Base-by-base conservation (phyloP, 78 protist genomes). In the Dictyostelium capitatum region DNA sequence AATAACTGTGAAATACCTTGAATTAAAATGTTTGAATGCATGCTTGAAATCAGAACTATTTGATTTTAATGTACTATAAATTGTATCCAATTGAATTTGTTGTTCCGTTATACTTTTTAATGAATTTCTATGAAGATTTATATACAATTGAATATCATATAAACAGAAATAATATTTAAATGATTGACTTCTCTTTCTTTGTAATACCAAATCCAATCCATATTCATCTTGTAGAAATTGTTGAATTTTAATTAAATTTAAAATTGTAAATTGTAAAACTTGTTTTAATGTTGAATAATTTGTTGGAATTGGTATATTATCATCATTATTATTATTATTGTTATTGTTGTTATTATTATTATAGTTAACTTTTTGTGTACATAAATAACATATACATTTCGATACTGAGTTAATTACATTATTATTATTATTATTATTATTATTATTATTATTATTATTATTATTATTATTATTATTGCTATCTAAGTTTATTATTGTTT, bases 191-290 rank as follows among this genome's bases (percentile, higher is more conserved):
- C 5, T 6, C n/a, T 57, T 57, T n/a, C 10, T 57, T n/a, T 57
- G 30, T 7, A 0, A 8, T 6, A 57, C 5, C 8, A 12, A 28
- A 57, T n/a, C n/a, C n/a, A n/a, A 57, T 57, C n/a, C 8, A n/a
- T 1, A 57, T 0, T 20, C n/a, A 2, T 57, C 30, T 11, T n/a
- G 14, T n/a, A 57, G n/a, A 57, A n/a, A 1, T n/a, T 12, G 0
- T 57, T 57, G 65, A 4, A 57, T 57, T 28, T 57, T 57, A n/a
- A 57, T 57, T 57, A 57, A 57, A 57, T 57, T 57, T 57, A 57
- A 57, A 57, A 57, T 15, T 7, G 65, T 7, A 57, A 57, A 57
- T 57, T 57, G 17, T 57, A 57, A 23, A 57, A 57, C n/a, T n/a
- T 57, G 19, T 57, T 57, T 57, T n/a, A 57, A 57, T n/a, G 9